Conservation (phyloP, 768 basidiomycete genomes). For the Tricholoma hemisulphureum region DNA sequence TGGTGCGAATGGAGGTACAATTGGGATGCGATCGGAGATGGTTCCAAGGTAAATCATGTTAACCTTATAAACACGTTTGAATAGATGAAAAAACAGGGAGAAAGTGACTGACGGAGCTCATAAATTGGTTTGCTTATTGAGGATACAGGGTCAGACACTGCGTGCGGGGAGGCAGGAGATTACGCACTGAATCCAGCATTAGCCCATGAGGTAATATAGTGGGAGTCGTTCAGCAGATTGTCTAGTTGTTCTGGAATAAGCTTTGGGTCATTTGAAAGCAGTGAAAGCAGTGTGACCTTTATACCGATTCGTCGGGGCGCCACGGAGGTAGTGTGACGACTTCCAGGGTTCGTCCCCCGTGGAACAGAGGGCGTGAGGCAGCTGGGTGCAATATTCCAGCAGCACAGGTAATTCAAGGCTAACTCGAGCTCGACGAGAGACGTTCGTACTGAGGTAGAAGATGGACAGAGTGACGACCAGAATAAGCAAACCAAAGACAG, state of each 20-base stretch:
- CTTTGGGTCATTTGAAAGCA: neutral
- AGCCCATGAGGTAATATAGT: slow-evolving; percentile 57
- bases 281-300: slow-evolving; percentile 4
- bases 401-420: neutral
- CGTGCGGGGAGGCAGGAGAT: neutral
- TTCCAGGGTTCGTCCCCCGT: slow-evolving; percentile 7
- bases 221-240: slow-evolving; percentile 46
- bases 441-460: neutral
- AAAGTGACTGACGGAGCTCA: slow-evolving; percentile 28
- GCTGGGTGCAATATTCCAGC: neutral
- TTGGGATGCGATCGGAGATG: slow-evolving; percentile 43
- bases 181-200: slow-evolving; percentile 55
- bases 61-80: slow-evolving; percentile 26
- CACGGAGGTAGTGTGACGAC: slow-evolving; percentile 9
- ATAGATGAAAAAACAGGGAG: neutral
- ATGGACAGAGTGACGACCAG: slow-evolving; percentile 1
- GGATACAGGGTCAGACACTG: neutral
- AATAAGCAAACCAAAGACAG: neutral
- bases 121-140: slow-evolving; percentile 35
- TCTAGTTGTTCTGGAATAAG: slow-evolving; percentile 23
- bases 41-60: slow-evolving; percentile 50
- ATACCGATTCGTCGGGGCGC: slow-evolving; percentile 4
- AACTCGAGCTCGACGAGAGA: neutral
- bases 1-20: slow-evolving; percentile 48
- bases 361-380: neutral